phyloP scores from a whole-genome alignment of 768 basidiomycete genomes.

The Aureoboletus auriporus region DNA sequence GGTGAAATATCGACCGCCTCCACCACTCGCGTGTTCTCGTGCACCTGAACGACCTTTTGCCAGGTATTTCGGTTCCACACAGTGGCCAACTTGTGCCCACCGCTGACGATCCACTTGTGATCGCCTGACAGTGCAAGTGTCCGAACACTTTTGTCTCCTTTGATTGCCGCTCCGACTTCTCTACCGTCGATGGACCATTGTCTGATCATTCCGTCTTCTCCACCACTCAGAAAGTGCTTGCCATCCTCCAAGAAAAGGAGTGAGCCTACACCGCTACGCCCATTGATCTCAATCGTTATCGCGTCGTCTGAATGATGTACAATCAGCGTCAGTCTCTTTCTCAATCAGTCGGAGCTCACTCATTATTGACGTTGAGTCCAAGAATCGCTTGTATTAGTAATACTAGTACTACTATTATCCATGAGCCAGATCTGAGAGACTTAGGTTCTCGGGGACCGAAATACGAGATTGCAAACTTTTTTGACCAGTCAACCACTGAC shows the following conservation, averaged over 20 bases:
- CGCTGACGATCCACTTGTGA: slow-evolving; percentile 1
- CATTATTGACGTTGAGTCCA: neutral
- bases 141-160: neutral
- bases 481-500: no score
- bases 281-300: neutral
- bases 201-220: neutral
- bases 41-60: neutral
- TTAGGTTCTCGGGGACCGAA: no score
- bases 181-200: neutral
- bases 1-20: neutral
- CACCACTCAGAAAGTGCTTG: neutral
- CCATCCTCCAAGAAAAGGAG: neutral
- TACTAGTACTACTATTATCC: no score
- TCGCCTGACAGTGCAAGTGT: neutral
- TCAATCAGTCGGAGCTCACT: neutral
- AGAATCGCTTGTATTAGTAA: no score
- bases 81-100: neutral
- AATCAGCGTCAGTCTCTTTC: neutral
- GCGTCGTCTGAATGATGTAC: neutral
- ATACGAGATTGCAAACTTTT: no score
- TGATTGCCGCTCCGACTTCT: neutral
- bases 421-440: no score
- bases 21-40: neutral
- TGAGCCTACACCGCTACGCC: neutral
- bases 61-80: neutral